phyloP scores from a whole-genome alignment of 169 alveolate species.

The Plasmodium yoelii region DNA sequence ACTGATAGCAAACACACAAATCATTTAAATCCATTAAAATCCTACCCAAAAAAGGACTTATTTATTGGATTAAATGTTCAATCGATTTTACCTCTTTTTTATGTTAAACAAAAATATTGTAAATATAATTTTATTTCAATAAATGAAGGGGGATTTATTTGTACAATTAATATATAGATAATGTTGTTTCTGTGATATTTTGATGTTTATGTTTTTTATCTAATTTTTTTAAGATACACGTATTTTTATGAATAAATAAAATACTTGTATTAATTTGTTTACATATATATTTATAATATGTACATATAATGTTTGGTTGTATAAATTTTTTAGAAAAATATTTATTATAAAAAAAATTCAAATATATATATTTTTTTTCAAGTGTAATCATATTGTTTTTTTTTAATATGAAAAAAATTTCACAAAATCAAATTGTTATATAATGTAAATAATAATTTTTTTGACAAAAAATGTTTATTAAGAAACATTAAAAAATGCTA shows the following conservation, averaged over 20 bases:
- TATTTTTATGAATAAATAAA: background rate
- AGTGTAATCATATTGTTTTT: too few species aligned
- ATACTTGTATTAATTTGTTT: background rate
- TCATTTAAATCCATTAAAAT: conserved; percentile 64
- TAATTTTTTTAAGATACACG: background rate
- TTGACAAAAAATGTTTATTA: too few species aligned
- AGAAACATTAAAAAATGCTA: background rate
- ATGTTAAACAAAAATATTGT: conserved; percentile 67
- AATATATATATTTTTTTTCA: too few species aligned
- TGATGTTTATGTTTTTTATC: conserved; percentile 4
- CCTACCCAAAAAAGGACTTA: conserved; percentile 70
- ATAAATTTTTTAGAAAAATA: too few species aligned
- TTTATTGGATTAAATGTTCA: conserved; percentile 74
- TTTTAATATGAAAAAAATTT: too few species aligned
- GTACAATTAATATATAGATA: conserved; percentile 72
- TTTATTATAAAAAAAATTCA: too few species aligned
- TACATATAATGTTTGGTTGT: background rate
- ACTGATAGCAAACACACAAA: conserved; percentile 41
- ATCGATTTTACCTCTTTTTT: conserved; percentile 75
- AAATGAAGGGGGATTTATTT: conserved; percentile 72
- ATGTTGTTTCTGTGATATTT: background rate
- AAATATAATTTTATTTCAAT: conserved; percentile 74
- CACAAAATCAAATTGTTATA: too few species aligned
- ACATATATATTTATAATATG: background rate
- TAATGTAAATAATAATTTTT: too few species aligned